These are phyloP conservation scores for Panicum hallii DNA, from an alignment of 202 grass and related monocot genomes.

Conservation along the genomic window DNA sequence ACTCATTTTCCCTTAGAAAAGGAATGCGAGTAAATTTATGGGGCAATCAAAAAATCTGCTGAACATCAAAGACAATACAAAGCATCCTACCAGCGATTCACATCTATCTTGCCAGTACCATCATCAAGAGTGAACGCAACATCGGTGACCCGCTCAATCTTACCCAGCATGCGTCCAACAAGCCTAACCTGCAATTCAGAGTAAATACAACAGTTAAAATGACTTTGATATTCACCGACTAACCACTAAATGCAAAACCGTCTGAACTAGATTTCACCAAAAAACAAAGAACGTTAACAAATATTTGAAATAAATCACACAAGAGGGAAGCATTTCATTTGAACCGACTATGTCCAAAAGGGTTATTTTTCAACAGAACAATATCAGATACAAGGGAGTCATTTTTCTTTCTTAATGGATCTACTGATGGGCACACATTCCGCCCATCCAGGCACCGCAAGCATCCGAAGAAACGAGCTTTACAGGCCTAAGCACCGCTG, in stretches of 20 bases:
- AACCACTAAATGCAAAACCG: slow-evolving; percentile 19
- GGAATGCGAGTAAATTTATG: neutral
- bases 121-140: slow-evolving; percentile 80
- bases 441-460: neutral
- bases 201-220: slow-evolving; percentile 31
- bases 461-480: slow-evolving; percentile 1
- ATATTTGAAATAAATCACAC: neutral
- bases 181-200: slow-evolving; percentile 71
- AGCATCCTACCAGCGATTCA: slow-evolving; percentile 77
- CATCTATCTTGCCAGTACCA: slow-evolving; percentile 76
- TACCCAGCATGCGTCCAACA: slow-evolving; percentile 76
- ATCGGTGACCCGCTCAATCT: slow-evolving; percentile 74
- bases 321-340: neutral
- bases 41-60: neutral
- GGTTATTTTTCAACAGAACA: neutral
- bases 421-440: neutral
- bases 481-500: neutral
- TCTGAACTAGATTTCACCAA: slow-evolving; percentile 8
- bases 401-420: neutral
- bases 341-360: neutral
- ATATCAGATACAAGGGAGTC: neutral
- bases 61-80: slow-evolving; percentile 42
- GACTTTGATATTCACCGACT: neutral
- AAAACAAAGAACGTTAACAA: neutral
- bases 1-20: slow-evolving; percentile 69